A percentile compares a stretch with the other conserved stretches of the same genome.
Conservation (phyloP, 2,329 filamentous ascomycete species). For the Rutstroemia sp. region DNA sequence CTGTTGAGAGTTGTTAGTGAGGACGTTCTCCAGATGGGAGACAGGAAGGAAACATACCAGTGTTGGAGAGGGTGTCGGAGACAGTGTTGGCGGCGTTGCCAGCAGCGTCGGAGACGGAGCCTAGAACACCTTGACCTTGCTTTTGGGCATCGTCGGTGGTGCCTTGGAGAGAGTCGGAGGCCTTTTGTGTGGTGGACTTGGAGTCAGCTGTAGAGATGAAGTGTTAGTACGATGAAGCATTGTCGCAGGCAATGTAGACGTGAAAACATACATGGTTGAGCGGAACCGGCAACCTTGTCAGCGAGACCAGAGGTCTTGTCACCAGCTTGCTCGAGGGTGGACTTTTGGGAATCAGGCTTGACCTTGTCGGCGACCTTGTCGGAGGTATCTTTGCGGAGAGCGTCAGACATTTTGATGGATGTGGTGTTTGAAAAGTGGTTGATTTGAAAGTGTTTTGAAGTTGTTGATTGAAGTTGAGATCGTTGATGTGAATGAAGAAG, state of each 20-base stretch:
- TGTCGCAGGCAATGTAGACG: neutral
- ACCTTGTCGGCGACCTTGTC: conserved; percentile 42
- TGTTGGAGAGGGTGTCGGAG: conserved; percentile 8
- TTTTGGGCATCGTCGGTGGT: conserved; percentile 34
- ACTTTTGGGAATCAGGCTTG: conserved; percentile 46
- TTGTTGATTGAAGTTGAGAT: neutral
- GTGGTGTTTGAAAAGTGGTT: neutral
- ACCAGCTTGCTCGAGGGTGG: conserved; percentile 31
- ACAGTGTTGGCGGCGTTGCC: conserved; percentile 22
- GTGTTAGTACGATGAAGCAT: neutral
- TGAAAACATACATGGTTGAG: conserved; percentile 35
- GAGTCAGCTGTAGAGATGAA: conserved; percentile 21
- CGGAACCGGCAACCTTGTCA: conserved; percentile 39
- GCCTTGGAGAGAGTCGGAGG: conserved; percentile 36
- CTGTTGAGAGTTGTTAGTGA: neutral
- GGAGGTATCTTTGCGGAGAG: conserved; percentile 39
- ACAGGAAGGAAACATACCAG: neutral
- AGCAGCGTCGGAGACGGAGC: conserved; percentile 35
- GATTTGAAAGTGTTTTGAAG: neutral
- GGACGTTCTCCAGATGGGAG: too few relatives aligned
- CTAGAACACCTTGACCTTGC: conserved; percentile 33
- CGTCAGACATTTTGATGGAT: conserved; percentile 9
- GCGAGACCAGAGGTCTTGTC: conserved; percentile 38
- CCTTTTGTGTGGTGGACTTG: conserved; percentile 41
- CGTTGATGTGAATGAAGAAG: neutral